Evolutionary conservation across 768 basidiomycete species (phyloP), one percentile per base, ranked within the genome.

Genomic region (Phlegmacium glaucopus): DNA sequence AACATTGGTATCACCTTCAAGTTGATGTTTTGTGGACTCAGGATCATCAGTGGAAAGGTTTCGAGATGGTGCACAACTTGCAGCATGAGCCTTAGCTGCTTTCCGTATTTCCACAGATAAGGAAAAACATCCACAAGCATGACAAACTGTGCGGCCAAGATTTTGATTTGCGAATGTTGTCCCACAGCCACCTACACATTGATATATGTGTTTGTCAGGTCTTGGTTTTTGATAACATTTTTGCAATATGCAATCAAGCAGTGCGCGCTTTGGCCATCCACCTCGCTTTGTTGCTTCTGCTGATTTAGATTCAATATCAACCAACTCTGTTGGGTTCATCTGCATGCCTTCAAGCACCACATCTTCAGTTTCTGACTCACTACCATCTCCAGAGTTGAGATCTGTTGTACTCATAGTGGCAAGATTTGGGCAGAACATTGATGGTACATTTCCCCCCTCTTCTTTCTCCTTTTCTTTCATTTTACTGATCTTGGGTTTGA

Each of bases 101-200:
- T 32, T 13, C 30, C 30, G 13, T 8, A 12, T 11, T 8, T 12
- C 18, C 6, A 8, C 13, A 13, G 30, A 32, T 8, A 32, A 32
- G 8, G 30, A 8, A 32, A 32, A 32, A 13, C 37, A 22, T 53
- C 92, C n/a, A n/a, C n/a, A 13, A 32, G 30, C 30, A 32, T 32
- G 30, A 32, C 30, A 32, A 32, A 32, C 13, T 8, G 30, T 32
- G 13, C 13, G 13, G 8, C 9, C 30, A 8, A 32, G 30, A 13
- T 32, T 32, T 32, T 32, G 30, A 13, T 32, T 32, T 8, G 13
- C 30, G 13, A 32, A 32, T 32, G 30, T 32, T 32, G 8, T 32
- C 13, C 30, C 30, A 13, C 30, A 32, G 8, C 30, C 30, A 32
- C 30, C 30, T 13, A 32, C 13, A 32, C 30, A 32, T 13, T 13